Conservation (phyloP, 2,329 filamentous ascomycete species). For the Sporothrix schenckii region DNA sequence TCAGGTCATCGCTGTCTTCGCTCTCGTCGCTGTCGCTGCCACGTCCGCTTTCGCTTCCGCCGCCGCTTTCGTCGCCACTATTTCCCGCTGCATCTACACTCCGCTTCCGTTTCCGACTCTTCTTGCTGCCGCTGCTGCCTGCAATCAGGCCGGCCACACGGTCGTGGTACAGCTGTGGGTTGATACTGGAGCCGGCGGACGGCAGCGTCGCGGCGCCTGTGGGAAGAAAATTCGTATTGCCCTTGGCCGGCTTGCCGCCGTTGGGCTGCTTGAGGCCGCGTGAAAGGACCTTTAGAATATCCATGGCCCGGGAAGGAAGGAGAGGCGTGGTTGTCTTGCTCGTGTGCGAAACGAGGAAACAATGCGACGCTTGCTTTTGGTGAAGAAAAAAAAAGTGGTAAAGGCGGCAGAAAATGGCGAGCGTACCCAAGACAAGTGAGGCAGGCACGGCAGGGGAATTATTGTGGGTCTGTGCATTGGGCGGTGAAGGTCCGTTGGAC, state of each 20-base stretch:
- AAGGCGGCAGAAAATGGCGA: conserved; percentile 23
- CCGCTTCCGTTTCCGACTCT: conserved; percentile 57
- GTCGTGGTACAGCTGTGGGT: conserved; percentile 71
- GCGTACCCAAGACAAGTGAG: not conserved
- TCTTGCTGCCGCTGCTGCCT: conserved; percentile 47
- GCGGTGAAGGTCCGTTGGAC: not conserved
- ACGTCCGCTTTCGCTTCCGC: not conserved
- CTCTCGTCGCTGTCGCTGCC: conserved; percentile 41
- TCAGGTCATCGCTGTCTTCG: conserved; percentile 46
- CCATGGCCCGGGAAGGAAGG: conserved; percentile 53
- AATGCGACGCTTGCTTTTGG: not conserved
- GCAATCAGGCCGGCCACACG: conserved; percentile 42
- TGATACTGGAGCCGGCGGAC: conserved; percentile 64
- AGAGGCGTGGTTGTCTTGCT: not conserved
- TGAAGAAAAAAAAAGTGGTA: conserved; percentile 25
- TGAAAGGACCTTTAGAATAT: conserved; percentile 73
- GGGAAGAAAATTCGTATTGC: conserved; percentile 35
- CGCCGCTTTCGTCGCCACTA: conserved; percentile 35
- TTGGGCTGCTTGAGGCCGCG: conserved; percentile 64
- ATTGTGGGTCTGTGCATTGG: not conserved
- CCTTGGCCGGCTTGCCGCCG: conserved; percentile 43
- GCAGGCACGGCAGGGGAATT: not conserved
- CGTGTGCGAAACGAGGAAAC: not conserved
- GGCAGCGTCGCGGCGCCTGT: conserved; percentile 54
- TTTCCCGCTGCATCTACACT: conserved; percentile 36